These are phyloP conservation scores for Hanseniaspora gamundiae DNA, from an alignment of 1,139 yeast species.

Conservation along the genomic window DNA sequence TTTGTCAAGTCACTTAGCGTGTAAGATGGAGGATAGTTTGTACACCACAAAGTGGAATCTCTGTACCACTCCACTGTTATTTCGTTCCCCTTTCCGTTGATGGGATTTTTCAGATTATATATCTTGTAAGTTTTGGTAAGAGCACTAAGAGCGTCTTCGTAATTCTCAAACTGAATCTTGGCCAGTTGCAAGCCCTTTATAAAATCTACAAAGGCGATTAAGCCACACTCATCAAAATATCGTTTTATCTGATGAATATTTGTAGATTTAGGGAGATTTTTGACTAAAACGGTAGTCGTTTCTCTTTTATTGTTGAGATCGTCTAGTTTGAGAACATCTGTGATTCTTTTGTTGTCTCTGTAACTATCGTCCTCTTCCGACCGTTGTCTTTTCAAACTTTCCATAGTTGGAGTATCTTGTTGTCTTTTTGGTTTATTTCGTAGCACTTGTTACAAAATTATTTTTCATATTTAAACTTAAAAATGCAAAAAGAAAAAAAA, in stretches of 20 bases:
- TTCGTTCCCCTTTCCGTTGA: slow-evolving; percentile 21
- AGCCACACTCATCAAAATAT: slow-evolving; percentile 56
- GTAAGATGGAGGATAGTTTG: slow-evolving; percentile 58
- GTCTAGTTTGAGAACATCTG: not conserved
- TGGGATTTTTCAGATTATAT: slow-evolving; percentile 20
- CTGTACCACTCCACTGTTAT: slow-evolving; percentile 31
- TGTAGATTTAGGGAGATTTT: slow-evolving; percentile 22
- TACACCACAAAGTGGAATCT: slow-evolving; percentile 29
- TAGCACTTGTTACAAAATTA: no score
- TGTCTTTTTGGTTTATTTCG: not conserved
- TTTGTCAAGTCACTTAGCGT: slow-evolving; percentile 30
- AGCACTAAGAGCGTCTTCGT: slow-evolving; percentile 44
- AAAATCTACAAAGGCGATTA: slow-evolving; percentile 28
- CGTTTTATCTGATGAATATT: slow-evolving; percentile 24
- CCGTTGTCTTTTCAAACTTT: not conserved
- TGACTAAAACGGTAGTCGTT: slow-evolving; percentile 18
- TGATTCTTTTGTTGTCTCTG: not conserved
- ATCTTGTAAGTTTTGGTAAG: slow-evolving; percentile 45
- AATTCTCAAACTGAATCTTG: slow-evolving; percentile 42
- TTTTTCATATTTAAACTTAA: no score
- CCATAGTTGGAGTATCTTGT: not conserved
- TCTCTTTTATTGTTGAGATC: slow-evolving; percentile 13
- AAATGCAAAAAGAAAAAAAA: no score
- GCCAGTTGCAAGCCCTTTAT: slow-evolving; percentile 28
- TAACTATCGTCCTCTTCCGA: not conserved